These are phyloP conservation scores for Grigorovia jiainica DNA, from an alignment of 805 yeast species.

Conservation along the genomic window DNA sequence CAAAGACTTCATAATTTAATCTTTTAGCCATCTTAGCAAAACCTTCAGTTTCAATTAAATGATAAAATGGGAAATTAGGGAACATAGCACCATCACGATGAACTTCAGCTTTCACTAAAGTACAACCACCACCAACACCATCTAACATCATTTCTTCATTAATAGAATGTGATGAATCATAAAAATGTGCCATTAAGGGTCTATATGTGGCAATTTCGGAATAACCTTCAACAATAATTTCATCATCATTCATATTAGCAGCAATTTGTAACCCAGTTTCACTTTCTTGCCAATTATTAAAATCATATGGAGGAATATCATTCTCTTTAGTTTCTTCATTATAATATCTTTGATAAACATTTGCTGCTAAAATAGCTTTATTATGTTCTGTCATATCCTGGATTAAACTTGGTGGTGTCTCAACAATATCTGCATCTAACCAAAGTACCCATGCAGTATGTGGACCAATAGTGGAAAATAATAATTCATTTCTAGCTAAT, in stretches of 20 bases:
- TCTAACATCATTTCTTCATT: constrained; percentile 74
- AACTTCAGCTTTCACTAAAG: constrained; percentile 92
- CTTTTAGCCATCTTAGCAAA: constrained; percentile 97
- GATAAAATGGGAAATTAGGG: constrained; percentile 96
- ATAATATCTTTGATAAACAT: constrained; percentile 77
- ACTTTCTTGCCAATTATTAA: constrained; percentile 88
- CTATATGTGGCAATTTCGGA: constrained; percentile 88
- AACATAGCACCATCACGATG: constrained; percentile 99
- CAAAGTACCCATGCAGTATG: constrained; percentile 91
- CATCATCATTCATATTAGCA: constrained; percentile 65
- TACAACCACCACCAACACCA: constrained; percentile 98
- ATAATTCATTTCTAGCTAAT: constrained; percentile 80
- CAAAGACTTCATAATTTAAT: constrained; percentile 81
- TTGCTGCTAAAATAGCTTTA: constrained; percentile 83
- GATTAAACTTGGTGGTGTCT: constrained; percentile 71
- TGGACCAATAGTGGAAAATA: constrained; percentile 83
- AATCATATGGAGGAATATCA: constrained; percentile 81
- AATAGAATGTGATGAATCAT: constrained; percentile 53
- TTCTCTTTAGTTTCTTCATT: constrained; percentile 48
- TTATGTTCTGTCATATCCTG: constrained; percentile 83
- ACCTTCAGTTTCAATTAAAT: constrained; percentile 95
- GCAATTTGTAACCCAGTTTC: constrained; percentile 78
- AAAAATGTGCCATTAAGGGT: constrained; percentile 85
- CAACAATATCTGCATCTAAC: constrained; percentile 93
- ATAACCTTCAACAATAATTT: constrained; percentile 91